Base-by-base conservation (phyloP, 176 grass and related monocot species). In the Carex parvula region DNA sequence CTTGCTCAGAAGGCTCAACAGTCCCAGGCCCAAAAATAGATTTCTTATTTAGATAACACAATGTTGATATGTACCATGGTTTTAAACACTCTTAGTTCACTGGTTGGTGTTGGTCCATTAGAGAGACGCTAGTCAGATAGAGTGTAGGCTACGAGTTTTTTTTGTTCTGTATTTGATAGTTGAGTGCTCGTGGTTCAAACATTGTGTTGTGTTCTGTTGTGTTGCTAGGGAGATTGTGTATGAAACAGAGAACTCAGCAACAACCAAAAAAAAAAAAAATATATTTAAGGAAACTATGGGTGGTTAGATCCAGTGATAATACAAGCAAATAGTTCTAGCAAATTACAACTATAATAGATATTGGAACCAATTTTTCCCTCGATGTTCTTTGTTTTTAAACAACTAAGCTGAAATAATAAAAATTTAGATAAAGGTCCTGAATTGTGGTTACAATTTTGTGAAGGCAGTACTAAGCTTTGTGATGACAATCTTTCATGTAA, bases 21-120 rank as follows among this genome's bases (percentile, higher is more conserved):
- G 57, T 20, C 65, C 44, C 87, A 79, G 58, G 84, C 81, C 2
- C 85, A 64, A 67, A 94, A 90, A 83, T 93, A 93, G 84, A 79
- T 32, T 57, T 78, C 22, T 10, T 52, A n/a, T 81, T 62, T 18
- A 81, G 60, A 62, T 64, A 76, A 6, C 42, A 50, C 22, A 64
- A 46, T 68, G 41, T 57, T 7, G 52, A 78, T 8, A 57, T 57
- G 6, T 78, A 57, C 48, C 4, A 54, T 78, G 50, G 26, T 55
- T 69, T 69, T 8, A 52, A 59, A 75, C 71, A 57, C 73, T 77
- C 37, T 29, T 56, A 35, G 21, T 57, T 78, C 50, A 78, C 73
- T 57, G 73, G n/a, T 62, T 46, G 35, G 20, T 22, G 39, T 64
- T 22, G 39, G n/a, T 75, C 21, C 14, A 75, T 22, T 54, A 75